Evolutionary conservation across 129 eudicot genomes (phyloP), one percentile per base, ranked within the genome.

Genomic region (Erigeron canadensis): DNA sequence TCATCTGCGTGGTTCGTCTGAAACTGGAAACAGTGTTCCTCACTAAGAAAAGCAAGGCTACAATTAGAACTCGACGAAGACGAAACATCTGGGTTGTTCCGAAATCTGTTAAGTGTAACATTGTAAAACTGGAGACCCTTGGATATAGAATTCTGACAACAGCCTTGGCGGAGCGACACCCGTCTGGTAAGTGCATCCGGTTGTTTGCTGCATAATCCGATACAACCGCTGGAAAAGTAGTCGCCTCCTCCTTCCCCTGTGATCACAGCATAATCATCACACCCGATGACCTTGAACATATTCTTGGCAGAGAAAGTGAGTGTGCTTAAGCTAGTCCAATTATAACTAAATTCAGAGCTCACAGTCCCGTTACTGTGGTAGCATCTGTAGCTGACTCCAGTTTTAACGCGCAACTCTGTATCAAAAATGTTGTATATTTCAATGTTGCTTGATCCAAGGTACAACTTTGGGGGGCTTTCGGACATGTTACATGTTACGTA

Each of bases 41-140:
- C 90, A 17, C 81, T 85, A 15, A 80, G 58, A 72, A 82, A 82
- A 0, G 90, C 84, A 40, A n/a, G n/a, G n/a, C n/a, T n/a, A n/a
- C n/a, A n/a, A n/a, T n/a, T n/a, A n/a, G n/a, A n/a, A n/a, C n/a
- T n/a, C n/a, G n/a, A n/a, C n/a, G n/a, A n/a, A n/a, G n/a, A n/a
- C n/a, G n/a, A n/a, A 58, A 58, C 18, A 58, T 58, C 8, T 7
- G 6, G 43, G 10, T 71, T 71, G 1, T 42, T 4, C 3, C 1
- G 5, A 7, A 73, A 58, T 5, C 11, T 47, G 1, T 10, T 51
- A 0, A 16, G 11, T 5, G 57, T 2, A 45, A 54, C 7, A 0
- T 0, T 1, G 13, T 16, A 75, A 0, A 7, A 8, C 40, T 79
- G 55, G 7, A 79, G 6, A 40, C 82, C 89, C 38, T 75, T 75